Base-by-base conservation (phyloP, 202 grass and related monocot genomes). In the Carex arenaria region DNA sequence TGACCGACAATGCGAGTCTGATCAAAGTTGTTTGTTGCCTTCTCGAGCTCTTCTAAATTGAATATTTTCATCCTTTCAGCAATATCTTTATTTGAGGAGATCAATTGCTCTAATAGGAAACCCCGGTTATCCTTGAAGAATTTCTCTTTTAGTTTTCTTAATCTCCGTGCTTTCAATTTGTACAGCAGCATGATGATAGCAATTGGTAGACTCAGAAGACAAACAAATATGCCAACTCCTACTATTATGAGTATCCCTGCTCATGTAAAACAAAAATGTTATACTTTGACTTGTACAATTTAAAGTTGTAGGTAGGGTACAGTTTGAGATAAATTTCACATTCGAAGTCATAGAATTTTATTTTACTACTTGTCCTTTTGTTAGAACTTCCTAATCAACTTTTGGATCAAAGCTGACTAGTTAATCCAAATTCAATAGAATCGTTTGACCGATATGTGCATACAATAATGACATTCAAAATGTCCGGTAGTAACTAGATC, bases 41-140 rank as follows among this genome's bases (percentile, higher is more conserved):
- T 92, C 67, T 92, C 86, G 2, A 95, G 86, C 20, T 90, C 88
- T 80, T 95, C 86, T 63, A 89, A 69, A 26, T 65, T 87, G 7
- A 95, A 95, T 2, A 95, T 92, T 26, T 74, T 85, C 80, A 89
- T 87, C 75, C 82, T 89, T 64, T 92, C 90, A 26, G 90, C 89
- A 3, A 89, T 85, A 43, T 87, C 82, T 26, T 80, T 69, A 47
- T 88, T 75, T 28, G 81, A 42, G 5, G 59, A 73, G 7, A 88
- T 81, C 56, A 92, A 78, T 30, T 89, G 85, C 4, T 77, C 78
- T 17, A 92, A 72, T 18, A 92, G 71, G 13, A 87, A 81, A 6
- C 90, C 90, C 0, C 60, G 90, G 66, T 92, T 92, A 42, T 87
- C 81, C 45, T 74, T 81, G 78, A 85, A 83, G 4, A 69, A 84